These are phyloP conservation scores for Biscogniauxia marginata DNA, from an alignment of 2,329 filamentous ascomycete species.

Conservation along the genomic window DNA sequence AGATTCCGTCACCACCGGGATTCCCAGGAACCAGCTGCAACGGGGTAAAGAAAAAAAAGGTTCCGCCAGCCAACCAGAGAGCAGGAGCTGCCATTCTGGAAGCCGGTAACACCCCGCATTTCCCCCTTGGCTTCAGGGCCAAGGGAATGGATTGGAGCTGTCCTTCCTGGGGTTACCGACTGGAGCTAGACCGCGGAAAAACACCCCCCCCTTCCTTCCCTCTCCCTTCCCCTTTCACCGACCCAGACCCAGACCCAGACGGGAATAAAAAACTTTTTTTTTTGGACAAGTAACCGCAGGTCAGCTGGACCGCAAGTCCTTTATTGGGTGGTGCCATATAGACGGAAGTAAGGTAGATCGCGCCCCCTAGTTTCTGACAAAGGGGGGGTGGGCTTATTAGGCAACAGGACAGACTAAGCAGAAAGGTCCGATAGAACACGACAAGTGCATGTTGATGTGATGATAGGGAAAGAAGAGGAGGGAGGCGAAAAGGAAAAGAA, in stretches of 20 bases:
- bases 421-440: too few species aligned
- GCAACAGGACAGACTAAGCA: too few species aligned
- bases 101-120: conserved; percentile 21
- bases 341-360: too few species aligned
- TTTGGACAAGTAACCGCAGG: too few species aligned
- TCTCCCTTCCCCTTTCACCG: background rate
- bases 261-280: background rate
- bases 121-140: conserved; percentile 1
- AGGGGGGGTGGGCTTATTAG: too few species aligned
- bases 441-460: too few species aligned
- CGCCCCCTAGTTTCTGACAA: too few species aligned
- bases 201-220: too few species aligned
- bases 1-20: conserved; percentile 32
- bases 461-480: background rate
- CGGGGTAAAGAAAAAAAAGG: conserved; percentile 3
- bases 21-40: conserved; percentile 23
- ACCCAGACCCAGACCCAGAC: background rate
- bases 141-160: background rate
- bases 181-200: background rate
- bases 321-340: too few species aligned
- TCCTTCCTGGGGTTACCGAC: background rate
- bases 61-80: background rate
- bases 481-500: too few species aligned
- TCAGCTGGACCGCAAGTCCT: too few species aligned
- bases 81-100: conserved; percentile 2